These are phyloP conservation scores for Phytomonas francai DNA, from an alignment of 208 protist species.

Conservation along the genomic window DNA sequence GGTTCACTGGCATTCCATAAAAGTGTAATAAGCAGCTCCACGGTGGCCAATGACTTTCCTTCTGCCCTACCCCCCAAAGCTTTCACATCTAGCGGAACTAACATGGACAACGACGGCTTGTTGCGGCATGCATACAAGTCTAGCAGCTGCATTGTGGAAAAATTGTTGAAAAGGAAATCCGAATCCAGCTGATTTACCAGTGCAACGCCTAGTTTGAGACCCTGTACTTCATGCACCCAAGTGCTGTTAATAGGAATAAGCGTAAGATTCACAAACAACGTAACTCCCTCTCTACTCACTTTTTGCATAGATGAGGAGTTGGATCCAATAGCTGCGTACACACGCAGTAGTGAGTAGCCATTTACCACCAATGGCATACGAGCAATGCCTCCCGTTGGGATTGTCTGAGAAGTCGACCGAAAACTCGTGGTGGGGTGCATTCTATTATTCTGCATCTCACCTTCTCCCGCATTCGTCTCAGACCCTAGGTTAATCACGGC, in stretches of 20 bases:
- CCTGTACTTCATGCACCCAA: background rate
- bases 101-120: background rate
- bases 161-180: constrained; percentile 1
- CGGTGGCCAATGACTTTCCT: background rate
- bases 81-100: background rate
- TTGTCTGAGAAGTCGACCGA: background rate
- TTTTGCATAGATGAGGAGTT: background rate
- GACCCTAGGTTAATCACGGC: background rate
- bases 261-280: constrained; percentile 4
- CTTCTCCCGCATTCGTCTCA: background rate
- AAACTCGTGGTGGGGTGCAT: background rate
- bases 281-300: background rate
- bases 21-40: background rate
- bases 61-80: background rate
- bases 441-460: background rate
- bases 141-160: constrained; percentile 9
- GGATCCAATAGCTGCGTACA: background rate
- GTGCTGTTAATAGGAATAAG: constrained; percentile 4
- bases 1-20: background rate
- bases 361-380: constrained; percentile 25
- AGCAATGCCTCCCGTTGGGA: constrained; percentile 1
- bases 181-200: background rate
- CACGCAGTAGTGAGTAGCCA: constrained; percentile 12
- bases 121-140: constrained; percentile 1
- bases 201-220: constrained; percentile 6